Percentiles rank a stretch among this genome's conserved stretches.
These are phyloP conservation scores for Cryphonectria naterciae DNA, from an alignment of 2,329 filamentous ascomycete species.

Conservation along the genomic window DNA sequence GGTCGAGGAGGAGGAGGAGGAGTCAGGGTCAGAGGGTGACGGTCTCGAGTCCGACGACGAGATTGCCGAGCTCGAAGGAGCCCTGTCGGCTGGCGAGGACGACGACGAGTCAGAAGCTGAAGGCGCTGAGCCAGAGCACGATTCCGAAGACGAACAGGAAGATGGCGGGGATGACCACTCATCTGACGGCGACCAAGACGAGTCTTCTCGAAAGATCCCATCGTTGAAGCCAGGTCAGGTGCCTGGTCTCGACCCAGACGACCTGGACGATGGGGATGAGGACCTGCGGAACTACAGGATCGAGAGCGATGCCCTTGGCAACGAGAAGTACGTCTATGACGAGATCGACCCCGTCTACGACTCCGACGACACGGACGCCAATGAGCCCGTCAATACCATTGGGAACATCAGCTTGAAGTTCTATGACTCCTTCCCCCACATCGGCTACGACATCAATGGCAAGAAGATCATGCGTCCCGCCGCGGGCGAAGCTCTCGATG, in stretches of 20 bases:
- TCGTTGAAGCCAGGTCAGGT: slow-evolving; percentile 26
- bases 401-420: slow-evolving; percentile 92
- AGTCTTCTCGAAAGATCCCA: slow-evolving; percentile 20
- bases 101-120: slow-evolving; percentile 47
- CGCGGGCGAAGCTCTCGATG: slow-evolving; percentile 90
- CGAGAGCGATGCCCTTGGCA: slow-evolving; percentile 85
- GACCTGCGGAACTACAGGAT: slow-evolving; percentile 56
- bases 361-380: slow-evolving; percentile 88
- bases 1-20: slow-evolving; percentile 46
- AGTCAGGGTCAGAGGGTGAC: neutral
- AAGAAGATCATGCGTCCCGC: slow-evolving; percentile 97
- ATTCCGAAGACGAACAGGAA: slow-evolving; percentile 52
- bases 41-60: slow-evolving; percentile 58
- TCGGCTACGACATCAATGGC: slow-evolving; percentile 98
- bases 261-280: slow-evolving; percentile 42
- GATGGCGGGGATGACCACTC: slow-evolving; percentile 41
- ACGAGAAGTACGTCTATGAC: slow-evolving; percentile 86
- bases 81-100: slow-evolving; percentile 60
- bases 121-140: slow-evolving; percentile 45
- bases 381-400: slow-evolving; percentile 84
- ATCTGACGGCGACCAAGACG: slow-evolving; percentile 30
- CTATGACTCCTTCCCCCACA: slow-evolving; percentile 97
- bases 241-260: slow-evolving; percentile 37
- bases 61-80: slow-evolving; percentile 55
- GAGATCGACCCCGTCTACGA: slow-evolving; percentile 96